phyloP scores from a whole-genome alignment of 495 filamentous ascomycete species.

The Aspergillus carlsbadensis region DNA sequence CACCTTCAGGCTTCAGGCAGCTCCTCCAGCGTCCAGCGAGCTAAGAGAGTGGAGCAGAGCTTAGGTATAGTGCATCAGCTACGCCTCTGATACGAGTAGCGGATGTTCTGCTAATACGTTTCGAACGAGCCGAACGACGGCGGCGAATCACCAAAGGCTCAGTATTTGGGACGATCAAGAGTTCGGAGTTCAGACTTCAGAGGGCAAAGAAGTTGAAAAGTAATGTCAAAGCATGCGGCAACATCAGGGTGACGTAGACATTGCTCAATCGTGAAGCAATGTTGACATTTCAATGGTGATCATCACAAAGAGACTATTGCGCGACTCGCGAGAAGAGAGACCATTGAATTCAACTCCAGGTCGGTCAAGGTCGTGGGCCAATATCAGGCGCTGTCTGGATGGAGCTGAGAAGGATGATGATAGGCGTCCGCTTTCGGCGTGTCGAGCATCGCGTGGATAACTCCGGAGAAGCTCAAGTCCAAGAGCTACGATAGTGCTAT shows the following conservation, averaged over 20 bases:
- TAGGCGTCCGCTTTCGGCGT: neutral
- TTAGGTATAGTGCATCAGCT: neutral
- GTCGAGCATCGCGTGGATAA: no score
- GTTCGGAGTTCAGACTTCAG: neutral
- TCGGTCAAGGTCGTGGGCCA: neutral
- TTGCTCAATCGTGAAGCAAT: conserved; percentile 2
- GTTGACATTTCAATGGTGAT: neutral
- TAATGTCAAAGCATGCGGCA: neutral
- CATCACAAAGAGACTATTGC: neutral
- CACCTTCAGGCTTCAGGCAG: no score
- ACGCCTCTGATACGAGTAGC: neutral
- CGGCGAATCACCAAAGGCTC: neutral
- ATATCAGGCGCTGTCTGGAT: conserved; percentile 1
- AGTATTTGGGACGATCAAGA: neutral
- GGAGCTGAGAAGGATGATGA: neutral
- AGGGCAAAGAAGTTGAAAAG: neutral
- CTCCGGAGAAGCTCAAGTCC: no score
- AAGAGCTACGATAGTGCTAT: no score
- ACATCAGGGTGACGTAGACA: neutral
- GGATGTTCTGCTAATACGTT: neutral
- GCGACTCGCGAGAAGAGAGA: neutral
- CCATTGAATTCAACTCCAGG: neutral
- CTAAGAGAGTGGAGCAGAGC: conserved; percentile 4
- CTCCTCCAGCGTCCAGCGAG: no score
- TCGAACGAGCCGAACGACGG: neutral